Conservation (phyloP, 2,329 filamentous ascomycete species). For the Alternaria viburni region DNA sequence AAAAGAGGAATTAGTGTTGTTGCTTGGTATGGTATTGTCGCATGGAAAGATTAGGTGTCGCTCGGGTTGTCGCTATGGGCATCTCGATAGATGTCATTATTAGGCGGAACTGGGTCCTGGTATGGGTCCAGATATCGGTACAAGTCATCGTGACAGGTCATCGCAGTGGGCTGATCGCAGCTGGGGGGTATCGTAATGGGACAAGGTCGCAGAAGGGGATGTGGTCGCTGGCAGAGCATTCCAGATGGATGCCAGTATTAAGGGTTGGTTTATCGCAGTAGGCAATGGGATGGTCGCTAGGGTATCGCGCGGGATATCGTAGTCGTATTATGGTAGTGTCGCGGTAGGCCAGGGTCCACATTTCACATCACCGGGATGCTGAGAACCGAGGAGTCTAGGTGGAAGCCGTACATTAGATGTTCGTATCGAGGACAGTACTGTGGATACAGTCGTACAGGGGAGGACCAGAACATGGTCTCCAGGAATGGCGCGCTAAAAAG, state of each 20-base stretch:
- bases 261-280: constrained; percentile 11
- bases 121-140: constrained; percentile 10
- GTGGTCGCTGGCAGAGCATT: constrained; percentile 13
- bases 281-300: constrained; percentile 21
- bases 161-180: constrained; percentile 17
- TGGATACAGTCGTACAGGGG: constrained; percentile 18
- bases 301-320: constrained; percentile 15
- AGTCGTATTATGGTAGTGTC: constrained; percentile 10
- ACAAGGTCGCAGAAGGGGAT: constrained; percentile 10
- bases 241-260: constrained; percentile 25
- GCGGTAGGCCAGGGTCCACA: constrained; percentile 17
- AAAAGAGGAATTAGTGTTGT: neutral
- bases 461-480: constrained; percentile 20
- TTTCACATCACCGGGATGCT: constrained; percentile 32
- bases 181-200: constrained; percentile 9
- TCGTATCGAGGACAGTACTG: constrained; percentile 19
- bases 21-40: constrained; percentile 1
- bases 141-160: constrained; percentile 12
- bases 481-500: constrained; percentile 7
- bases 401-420: constrained; percentile 37
- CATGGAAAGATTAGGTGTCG: constrained; percentile 13
- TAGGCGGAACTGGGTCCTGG: neutral
- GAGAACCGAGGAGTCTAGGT: constrained; percentile 21
- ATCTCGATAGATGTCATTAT: constrained; percentile 19
- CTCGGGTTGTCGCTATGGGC: constrained; percentile 30